Base-by-base conservation (phyloP, 441 rosid species). In the Lepidium campestre region DNA sequence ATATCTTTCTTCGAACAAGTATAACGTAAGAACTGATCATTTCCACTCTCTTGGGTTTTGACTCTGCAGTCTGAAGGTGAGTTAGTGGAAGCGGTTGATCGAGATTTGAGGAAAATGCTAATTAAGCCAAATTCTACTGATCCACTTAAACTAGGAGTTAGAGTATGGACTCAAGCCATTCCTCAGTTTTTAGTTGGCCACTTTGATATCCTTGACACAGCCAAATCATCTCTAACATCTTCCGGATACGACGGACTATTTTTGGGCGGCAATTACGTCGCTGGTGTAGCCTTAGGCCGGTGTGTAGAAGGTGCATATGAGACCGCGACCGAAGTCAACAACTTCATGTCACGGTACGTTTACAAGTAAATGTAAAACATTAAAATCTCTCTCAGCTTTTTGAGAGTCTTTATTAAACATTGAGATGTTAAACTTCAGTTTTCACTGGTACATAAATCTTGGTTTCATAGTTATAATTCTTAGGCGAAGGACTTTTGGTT, bases 211-310 rank as follows among this genome's bases (percentile, higher is more conserved):
- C 75, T 88, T 35, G 91, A 90, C 60, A 32, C 81, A 2, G 88
- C 91, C 53, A 85, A 80, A 79, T 46, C 72, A 42, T 84, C 86
- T 41, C 76, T 90, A 31, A 71, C 31, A 22, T 77, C 77, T 22
- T 72, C 73, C 19, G 93, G 92, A 11, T 70, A 80, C 67, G 82
- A 76, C 40, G 96, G 98, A 29, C 66, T 90, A 68, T 90, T 88
- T 78, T 77, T 88, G 10, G 92, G 94, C 4, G 97, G 97, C n/a
- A 88, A 86, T 73, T 83, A 85, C 49, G 96, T 83, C 12, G 80
- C 87, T n/a, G 94, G 97, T 59, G 97, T 90, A 34, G 94, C 97
- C 70, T 79, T 88, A 78, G 93, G 96, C 53, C 77, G 94, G 19
- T 93, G 90, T 27, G 93, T 88, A 37, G 96, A 88, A 77, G 62